Conservation (phyloP, 2,329 filamentous ascomycete species). For the Hypoxylon sp. region DNA sequence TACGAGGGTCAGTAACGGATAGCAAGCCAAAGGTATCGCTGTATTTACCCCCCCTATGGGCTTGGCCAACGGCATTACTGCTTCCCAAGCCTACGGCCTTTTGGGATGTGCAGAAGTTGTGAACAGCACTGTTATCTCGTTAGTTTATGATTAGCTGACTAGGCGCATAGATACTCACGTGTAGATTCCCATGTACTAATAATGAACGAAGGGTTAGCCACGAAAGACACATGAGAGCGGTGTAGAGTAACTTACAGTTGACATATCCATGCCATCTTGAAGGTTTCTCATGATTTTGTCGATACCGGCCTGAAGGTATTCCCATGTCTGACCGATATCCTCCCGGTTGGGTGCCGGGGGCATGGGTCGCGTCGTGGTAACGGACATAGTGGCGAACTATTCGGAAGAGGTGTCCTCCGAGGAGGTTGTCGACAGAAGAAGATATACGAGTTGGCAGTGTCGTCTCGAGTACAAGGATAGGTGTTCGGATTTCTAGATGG, state of each 20-base stretch:
- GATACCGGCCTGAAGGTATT: slow-evolving; percentile 89
- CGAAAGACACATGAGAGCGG: slow-evolving; percentile 7
- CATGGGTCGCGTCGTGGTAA: slow-evolving; percentile 61
- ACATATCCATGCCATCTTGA: slow-evolving; percentile 93
- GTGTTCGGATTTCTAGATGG: slow-evolving; percentile 16
- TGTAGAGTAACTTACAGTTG: slow-evolving; percentile 71
- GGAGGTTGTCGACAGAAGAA: slow-evolving; percentile 21
- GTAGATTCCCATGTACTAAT: slow-evolving; percentile 94
- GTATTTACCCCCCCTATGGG: slow-evolving; percentile 78
- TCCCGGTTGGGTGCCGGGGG: slow-evolving; percentile 73
- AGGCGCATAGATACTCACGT: slow-evolving; percentile 70
- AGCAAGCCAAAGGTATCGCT: slow-evolving; percentile 6
- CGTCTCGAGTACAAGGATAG: slow-evolving; percentile 7
- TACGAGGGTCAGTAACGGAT: slow-evolving; percentile 41
- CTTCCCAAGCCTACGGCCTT: slow-evolving; percentile 80
- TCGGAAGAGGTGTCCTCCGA: slow-evolving; percentile 29
- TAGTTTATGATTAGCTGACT: slow-evolving; percentile 50
- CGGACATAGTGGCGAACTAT: slow-evolving; percentile 50
- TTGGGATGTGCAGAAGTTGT: slow-evolving; percentile 99
- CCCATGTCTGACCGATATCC: slow-evolving; percentile 78
- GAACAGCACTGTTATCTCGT: slow-evolving; percentile 77
- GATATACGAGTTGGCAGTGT: slow-evolving; percentile 31
- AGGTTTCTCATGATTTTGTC: slow-evolving; percentile 94
- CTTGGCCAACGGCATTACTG: slow-evolving; percentile 61
- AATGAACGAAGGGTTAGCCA: slow-evolving; percentile 30